Conservation (phyloP, 768 basidiomycete genomes). For the Rhodotorula kratochvilovae region DNA sequence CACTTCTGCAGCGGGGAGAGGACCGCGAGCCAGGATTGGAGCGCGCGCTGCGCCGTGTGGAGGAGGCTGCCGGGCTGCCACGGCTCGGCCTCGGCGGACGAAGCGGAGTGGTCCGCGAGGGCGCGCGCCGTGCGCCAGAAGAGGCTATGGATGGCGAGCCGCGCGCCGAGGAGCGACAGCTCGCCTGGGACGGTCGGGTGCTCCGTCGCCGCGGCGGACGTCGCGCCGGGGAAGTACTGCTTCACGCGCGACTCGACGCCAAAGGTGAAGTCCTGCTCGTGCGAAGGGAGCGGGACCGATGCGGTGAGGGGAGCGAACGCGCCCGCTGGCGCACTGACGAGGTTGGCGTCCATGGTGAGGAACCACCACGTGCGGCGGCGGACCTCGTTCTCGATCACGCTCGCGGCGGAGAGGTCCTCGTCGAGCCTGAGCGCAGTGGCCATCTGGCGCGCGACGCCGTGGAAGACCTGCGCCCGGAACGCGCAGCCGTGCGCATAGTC, state of each 20-base stretch:
- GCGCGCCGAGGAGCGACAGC: background rate
- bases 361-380: slow-evolving; percentile 2
- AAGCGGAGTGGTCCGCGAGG: too few species aligned
- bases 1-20: background rate
- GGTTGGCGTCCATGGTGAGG: background rate
- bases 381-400: slow-evolving; percentile 1
- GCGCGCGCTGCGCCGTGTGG: background rate
- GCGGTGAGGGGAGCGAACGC: background rate
- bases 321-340: background rate
- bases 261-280: slow-evolving; percentile 8
- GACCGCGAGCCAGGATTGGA: background rate
- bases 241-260: background rate
- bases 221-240: background rate
- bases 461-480: background rate
- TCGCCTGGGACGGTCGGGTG: background rate
- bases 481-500: background rate
- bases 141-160: background rate
- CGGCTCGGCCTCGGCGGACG: background rate
- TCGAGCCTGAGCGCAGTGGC: background rate
- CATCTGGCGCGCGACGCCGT: background rate
- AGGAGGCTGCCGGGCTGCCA: background rate
- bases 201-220: background rate
- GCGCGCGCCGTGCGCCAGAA: background rate
- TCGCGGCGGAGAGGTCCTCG: background rate
- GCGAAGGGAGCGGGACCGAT: background rate